Evolutionary conservation across 2,329 filamentous ascomycete genomes (phyloP).

Genomic region (Talaromyces atroroseus): DNA sequence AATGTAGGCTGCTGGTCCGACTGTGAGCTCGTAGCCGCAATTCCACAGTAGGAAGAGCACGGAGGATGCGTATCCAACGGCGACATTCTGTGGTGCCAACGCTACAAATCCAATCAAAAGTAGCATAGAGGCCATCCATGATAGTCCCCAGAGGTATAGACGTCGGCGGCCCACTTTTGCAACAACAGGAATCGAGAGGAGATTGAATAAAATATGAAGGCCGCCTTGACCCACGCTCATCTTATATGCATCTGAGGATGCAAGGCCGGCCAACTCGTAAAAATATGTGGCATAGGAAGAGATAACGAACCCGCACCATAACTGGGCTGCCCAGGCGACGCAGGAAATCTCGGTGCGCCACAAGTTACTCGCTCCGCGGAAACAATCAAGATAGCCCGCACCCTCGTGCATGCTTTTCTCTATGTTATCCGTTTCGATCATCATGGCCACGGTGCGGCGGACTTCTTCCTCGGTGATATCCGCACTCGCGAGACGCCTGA

Average conservation of each 20-base stretch:
- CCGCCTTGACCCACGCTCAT: conserved; percentile 33
- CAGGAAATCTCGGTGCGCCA: conserved; percentile 38
- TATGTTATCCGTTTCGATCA: conserved; percentile 11
- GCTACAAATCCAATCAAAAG: conserved; percentile 35
- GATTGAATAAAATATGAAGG: conserved; percentile 31
- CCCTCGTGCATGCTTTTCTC: conserved; percentile 11
- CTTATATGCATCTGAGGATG: conserved; percentile 28
- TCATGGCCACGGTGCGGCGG: not conserved
- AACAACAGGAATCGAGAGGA: conserved; percentile 28
- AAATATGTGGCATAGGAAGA: conserved; percentile 51
- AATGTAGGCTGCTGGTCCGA: conserved; percentile 42
- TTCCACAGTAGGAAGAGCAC: conserved; percentile 35
- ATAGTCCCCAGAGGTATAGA: conserved; percentile 28
- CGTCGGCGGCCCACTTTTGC: conserved; percentile 28
- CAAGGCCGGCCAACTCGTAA: conserved; percentile 38
- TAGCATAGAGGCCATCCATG: conserved; percentile 28
- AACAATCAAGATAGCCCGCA: conserved; percentile 28
- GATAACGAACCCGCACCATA: conserved; percentile 39
- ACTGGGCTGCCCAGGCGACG: conserved; percentile 41
- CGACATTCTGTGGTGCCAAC: conserved; percentile 35
- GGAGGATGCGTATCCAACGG: conserved; percentile 31
- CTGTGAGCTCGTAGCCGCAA: conserved; percentile 36
- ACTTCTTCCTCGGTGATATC: conserved; percentile 8
- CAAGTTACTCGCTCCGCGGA: conserved; percentile 31
- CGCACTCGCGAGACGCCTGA: conserved; percentile 11